Conservation (phyloP, 345 rosid genomes). For the Anastatica hierochuntica region DNA sequence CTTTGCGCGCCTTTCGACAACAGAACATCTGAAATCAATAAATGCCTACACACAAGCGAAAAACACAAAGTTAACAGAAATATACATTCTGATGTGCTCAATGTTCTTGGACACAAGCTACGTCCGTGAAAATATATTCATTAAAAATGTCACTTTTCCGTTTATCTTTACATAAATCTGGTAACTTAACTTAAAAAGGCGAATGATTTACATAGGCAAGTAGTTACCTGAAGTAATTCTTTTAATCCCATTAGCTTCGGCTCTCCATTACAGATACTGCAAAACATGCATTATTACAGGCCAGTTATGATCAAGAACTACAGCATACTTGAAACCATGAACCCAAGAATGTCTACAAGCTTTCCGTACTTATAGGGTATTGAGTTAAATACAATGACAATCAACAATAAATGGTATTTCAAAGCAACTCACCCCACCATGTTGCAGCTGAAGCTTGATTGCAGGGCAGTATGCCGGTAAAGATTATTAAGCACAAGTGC, state of each 20-base stretch:
- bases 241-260: constrained; percentile 89
- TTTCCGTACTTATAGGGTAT: too few species aligned
- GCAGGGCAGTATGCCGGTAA: constrained; percentile 83
- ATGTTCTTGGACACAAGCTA: neutral
- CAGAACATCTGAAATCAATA: constrained; percentile 87
- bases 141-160: constrained; percentile 10
- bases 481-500: constrained; percentile 73
- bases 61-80: constrained; percentile 2
- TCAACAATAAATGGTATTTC: neutral
- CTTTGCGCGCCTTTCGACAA: constrained; percentile 76
- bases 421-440: constrained; percentile 75
- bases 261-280: constrained; percentile 77
- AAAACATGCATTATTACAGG: constrained; percentile 15
- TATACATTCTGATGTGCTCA: neutral
- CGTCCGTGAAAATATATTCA: neutral
- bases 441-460: constrained; percentile 94
- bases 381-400: too few species aligned
- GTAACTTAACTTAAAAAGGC: neutral
- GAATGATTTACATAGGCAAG: constrained; percentile 2
- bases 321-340: neutral
- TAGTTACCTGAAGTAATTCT: constrained; percentile 79
- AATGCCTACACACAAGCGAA: constrained; percentile 43
- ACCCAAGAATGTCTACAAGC: neutral
- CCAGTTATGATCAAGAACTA: constrained; percentile 8
- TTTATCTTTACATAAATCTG: neutral